Evolutionary conservation across 2,329 filamentous ascomycete species (phyloP).

Genomic region (Lizonia empirigonia): DNA sequence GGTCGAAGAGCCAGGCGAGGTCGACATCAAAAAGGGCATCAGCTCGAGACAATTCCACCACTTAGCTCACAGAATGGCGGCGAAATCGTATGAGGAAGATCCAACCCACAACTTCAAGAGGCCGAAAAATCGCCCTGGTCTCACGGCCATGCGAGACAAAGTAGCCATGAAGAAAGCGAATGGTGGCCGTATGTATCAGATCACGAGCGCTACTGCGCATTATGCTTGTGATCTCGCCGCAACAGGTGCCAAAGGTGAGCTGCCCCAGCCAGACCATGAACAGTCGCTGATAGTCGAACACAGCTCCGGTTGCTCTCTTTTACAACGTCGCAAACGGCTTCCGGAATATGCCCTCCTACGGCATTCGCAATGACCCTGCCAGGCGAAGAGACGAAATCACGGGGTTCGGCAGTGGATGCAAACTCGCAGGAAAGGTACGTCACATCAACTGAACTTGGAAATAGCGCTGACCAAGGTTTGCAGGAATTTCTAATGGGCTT

Average conservation of each 20-base stretch:
- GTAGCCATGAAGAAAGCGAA: constrained; percentile 14
- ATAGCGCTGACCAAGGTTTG: background rate
- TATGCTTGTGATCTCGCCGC: constrained; percentile 21
- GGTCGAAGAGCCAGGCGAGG: background rate
- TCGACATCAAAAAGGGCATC: constrained; percentile 5
- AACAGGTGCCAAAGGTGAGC: constrained; percentile 18
- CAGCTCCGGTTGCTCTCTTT: constrained; percentile 28
- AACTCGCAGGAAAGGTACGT: constrained; percentile 66
- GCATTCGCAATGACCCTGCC: constrained; percentile 20
- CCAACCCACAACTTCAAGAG: constrained; percentile 13
- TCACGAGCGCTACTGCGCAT: constrained; percentile 21
- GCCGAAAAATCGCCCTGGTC: background rate
- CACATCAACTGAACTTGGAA: too few relatives aligned
- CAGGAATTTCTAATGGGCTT: constrained; percentile 72
- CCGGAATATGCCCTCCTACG: constrained; percentile 25
- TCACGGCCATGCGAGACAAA: constrained; percentile 6
- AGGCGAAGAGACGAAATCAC: constrained; percentile 52
- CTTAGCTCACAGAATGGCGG: constrained; percentile 26
- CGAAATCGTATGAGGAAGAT: constrained; percentile 20
- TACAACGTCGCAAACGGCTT: constrained; percentile 30
- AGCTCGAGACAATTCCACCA: constrained; percentile 16
- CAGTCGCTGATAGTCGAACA: background rate
- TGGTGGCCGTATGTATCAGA: constrained; percentile 20
- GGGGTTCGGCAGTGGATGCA: constrained; percentile 72
- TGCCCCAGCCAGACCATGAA: fast-evolving